Evolutionary conservation across 78 protist species (phyloP).

Genomic region (Dictyostelium capitatum): DNA sequence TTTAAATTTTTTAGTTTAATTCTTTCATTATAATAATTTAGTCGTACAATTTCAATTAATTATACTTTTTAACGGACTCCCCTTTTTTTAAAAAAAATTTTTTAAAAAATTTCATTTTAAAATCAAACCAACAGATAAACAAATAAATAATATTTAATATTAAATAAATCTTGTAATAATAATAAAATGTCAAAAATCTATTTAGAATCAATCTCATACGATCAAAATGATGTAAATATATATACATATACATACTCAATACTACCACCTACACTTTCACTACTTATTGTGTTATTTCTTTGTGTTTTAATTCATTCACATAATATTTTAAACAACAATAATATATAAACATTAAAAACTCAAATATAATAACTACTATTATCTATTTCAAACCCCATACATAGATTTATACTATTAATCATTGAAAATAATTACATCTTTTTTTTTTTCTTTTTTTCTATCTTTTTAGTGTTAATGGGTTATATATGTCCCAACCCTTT

Average conservation of each 20-base stretch:
- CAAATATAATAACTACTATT: no score
- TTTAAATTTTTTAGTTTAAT: neutral
- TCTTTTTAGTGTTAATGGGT: no score
- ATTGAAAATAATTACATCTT: no score
- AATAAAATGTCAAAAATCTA: slow-evolving; percentile 48
- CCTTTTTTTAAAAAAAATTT: neutral
- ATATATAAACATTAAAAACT: neutral
- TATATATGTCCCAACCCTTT: no score
- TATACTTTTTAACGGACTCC: slow-evolving; percentile 11
- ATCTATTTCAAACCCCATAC: no score
- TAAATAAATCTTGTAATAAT: neutral
- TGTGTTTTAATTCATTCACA: no score
- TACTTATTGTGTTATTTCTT: neutral
- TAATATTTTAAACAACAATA: neutral
- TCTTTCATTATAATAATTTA: neutral
- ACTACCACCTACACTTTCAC: neutral
- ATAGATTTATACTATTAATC: no score
- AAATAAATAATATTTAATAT: neutral
- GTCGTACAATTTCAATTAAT: neutral
- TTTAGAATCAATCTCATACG: slow-evolving; percentile 63
- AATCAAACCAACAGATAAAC: neutral
- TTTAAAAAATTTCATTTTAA: neutral
- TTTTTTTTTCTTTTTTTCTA: no score
- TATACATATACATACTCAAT: neutral
- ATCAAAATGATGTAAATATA: slow-evolving; percentile 26